Evolutionary conservation across 2,329 filamentous ascomycete genomes (phyloP), one percentile per base, ranked within the genome.

Genomic region (Colletotrichum acutatum): DNA sequence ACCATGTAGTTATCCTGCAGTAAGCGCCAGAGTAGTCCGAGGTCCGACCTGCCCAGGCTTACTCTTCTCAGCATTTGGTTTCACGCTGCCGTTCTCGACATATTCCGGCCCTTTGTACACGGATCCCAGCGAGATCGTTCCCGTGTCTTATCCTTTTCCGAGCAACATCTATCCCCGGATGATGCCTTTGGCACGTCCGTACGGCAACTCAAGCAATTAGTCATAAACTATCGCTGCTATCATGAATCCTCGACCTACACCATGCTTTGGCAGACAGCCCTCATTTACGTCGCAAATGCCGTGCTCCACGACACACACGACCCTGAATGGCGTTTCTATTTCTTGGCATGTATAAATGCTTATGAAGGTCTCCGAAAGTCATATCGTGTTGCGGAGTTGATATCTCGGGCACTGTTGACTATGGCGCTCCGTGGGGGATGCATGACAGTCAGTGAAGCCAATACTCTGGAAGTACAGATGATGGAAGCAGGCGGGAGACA

Each of bases 251-350:
- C 83, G 2, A 76, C 78, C 0, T 83, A 81, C 65, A 81, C 81
- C 1, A 79, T 85, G 8, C 76, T 85, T 2, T 86, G 83, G 83
- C 82, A 85, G 61, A 84, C 78, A 3, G 83, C 81, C 2, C 75
- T 85, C 24, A 79, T 82, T 2, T 84, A 84, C 46, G 77, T 85
- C 0, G 77, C 80, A 5, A 85, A 85, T 42, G 82, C 81, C 4
- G 78, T 84, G 14, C 74, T 84, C 0, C 75, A 77, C 19, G 75
- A 78, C 12, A 78, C 75, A 1, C 68, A 76, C 3, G 78, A 83
- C 12, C 74, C 78, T 0, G 72, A 81, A 11, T 82, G 79, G 79
- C 78, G 77, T 14, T 78, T 80, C 3, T 84, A 85, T 58, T 77
- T 86, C 5, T 72, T 82, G 4, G 73, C 83, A 1, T 85, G 83